Percentiles rank a stretch among this genome's conserved stretches.
Evolutionary conservation across 2,329 filamentous ascomycete genomes (phyloP).

Genomic region (Pseudomassariella vexata): DNA sequence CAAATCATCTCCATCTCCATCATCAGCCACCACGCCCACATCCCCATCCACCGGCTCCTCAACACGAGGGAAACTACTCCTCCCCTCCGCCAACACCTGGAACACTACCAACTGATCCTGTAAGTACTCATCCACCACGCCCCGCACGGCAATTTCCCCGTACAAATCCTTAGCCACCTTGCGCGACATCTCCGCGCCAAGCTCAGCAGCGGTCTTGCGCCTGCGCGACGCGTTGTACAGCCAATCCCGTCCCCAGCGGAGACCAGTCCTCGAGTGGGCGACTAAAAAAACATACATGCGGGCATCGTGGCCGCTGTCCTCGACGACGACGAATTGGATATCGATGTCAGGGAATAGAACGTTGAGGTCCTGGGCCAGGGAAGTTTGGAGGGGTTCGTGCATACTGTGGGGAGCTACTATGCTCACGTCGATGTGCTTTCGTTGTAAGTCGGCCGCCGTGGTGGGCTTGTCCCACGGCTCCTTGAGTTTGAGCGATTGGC

Average conservation of each 20-base stretch:
- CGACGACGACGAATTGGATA: conserved; percentile 36
- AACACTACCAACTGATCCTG: conserved; percentile 59
- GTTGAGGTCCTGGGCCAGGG: conserved; percentile 33
- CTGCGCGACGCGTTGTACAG: conserved; percentile 31
- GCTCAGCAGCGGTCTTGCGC: conserved; percentile 29
- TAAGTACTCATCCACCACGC: conserved; percentile 49
- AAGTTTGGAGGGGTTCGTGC: conserved; percentile 32
- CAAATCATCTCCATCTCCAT: conserved; percentile 9
- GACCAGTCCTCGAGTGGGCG: conserved; percentile 38
- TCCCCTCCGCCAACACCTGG: conserved; percentile 50
- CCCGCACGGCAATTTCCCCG: conserved; percentile 35
- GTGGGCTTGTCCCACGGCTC: conserved; percentile 14
- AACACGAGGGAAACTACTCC: conserved; percentile 37
- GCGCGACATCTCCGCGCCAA: conserved; percentile 34
- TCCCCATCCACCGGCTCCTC: conserved; percentile 14
- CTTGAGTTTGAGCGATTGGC: conserved; percentile 31
- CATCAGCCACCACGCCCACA: conserved; percentile 16
- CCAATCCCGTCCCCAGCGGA: conserved; percentile 45
- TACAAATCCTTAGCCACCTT: conserved; percentile 40
- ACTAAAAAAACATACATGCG: conserved; percentile 54
- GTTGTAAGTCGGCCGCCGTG: conserved; percentile 16
- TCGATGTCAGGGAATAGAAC: conserved; percentile 36
- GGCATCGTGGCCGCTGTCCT: conserved; percentile 45
- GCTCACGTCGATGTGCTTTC: conserved; percentile 44
- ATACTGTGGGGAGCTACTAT: conserved; percentile 43